phyloP scores from a whole-genome alignment of 2,329 filamentous ascomycete genomes.

The Paracorniculantispora psalliotae region DNA sequence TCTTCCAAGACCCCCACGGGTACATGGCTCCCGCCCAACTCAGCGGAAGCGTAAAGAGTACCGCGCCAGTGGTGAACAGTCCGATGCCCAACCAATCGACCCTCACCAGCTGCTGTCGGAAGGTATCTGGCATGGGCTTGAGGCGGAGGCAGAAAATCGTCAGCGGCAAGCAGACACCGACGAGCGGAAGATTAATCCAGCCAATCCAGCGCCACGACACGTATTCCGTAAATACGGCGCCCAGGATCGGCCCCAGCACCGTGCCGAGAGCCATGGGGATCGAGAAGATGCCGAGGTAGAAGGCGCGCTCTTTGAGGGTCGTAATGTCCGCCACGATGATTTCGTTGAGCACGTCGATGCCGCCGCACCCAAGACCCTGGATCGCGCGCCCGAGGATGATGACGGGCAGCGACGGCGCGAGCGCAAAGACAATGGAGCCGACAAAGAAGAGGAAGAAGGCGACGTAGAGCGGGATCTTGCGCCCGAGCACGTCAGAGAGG shows the following conservation, averaged over 20 bases:
- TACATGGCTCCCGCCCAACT: conserved; percentile 31
- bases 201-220: conserved; percentile 29
- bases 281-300: conserved; percentile 23
- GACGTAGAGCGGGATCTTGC: conserved; percentile 26
- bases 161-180: conserved; percentile 19
- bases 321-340: conserved; percentile 31
- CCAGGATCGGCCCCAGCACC: conserved; percentile 23
- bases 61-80: conserved; percentile 22
- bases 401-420: conserved; percentile 24
- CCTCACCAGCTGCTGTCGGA: conserved; percentile 16
- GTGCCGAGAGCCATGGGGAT: conserved; percentile 20
- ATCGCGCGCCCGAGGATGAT: conserved; percentile 28
- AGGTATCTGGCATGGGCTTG: not conserved
- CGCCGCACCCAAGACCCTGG: conserved; percentile 30
- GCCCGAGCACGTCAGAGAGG: conserved; percentile 30
- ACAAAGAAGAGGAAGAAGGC: conserved; percentile 30
- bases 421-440: conserved; percentile 35
- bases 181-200: conserved; percentile 29
- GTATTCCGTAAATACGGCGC: conserved; percentile 22
- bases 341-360: conserved; percentile 26
- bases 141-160: conserved; percentile 22
- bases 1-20: conserved; percentile 29
- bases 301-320: conserved; percentile 26
- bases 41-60: conserved; percentile 25
- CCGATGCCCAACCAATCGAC: conserved; percentile 32